phyloP scores from a whole-genome alignment of 208 protist species.

The Trypanosoma lewisi region DNA sequence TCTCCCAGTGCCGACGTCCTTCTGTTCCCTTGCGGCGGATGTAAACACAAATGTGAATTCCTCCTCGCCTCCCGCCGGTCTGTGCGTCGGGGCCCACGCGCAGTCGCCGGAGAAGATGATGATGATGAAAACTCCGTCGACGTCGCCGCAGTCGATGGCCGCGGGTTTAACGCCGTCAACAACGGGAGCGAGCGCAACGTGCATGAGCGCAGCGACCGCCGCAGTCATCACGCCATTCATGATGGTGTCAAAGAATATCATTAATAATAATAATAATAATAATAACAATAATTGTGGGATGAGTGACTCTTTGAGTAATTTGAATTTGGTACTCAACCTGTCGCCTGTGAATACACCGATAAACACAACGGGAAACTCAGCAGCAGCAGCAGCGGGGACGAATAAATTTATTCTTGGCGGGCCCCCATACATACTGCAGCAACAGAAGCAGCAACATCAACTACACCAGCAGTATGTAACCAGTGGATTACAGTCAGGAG shows the following conservation, averaged over 20 bases:
- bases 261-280: not conserved
- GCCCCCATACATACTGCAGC: slow-evolving; percentile 12
- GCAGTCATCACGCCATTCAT: slow-evolving; percentile 6
- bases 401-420: not conserved
- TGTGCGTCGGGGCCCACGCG: no score
- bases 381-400: not conserved
- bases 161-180: slow-evolving; percentile 19
- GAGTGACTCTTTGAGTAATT: slow-evolving; percentile 12
- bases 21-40: slow-evolving; percentile 18
- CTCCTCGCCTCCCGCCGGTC: no score
- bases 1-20: not conserved
- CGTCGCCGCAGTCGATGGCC: slow-evolving; percentile 4
- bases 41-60: no score
- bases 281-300: not conserved
- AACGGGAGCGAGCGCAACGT: not conserved
- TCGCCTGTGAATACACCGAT: slow-evolving; percentile 15
- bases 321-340: slow-evolving; percentile 12
- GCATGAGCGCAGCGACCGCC: not conserved
- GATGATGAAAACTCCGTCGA: slow-evolving; percentile 6
- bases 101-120: slow-evolving; percentile 10
- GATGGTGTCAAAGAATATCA: not conserved
- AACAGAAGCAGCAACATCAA: slow-evolving; percentile 5
- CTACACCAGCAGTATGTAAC: not conserved
- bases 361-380: not conserved
- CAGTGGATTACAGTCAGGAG: no score